Evolutionary conservation across 306 rosid genomes (phyloP).

Genomic region (Prunus mongolica): DNA sequence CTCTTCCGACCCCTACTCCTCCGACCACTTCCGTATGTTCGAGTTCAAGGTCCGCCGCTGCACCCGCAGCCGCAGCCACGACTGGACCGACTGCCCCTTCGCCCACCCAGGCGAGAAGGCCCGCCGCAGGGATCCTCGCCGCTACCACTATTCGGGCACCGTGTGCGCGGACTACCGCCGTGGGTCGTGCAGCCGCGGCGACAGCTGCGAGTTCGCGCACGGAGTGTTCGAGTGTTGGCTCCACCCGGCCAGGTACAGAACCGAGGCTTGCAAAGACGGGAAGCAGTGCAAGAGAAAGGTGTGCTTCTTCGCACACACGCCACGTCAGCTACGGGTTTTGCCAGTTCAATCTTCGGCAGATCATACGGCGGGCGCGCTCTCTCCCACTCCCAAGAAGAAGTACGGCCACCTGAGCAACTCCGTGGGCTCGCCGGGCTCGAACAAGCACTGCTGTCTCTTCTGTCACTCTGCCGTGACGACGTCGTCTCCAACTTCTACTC

Average conservation of each 20-base stretch:
- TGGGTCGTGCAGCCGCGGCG: conserved; percentile 64
- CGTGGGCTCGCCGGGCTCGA: neutral
- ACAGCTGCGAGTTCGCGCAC: conserved; percentile 74
- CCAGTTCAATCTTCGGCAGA: conserved; percentile 16
- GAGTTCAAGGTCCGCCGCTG: conserved; percentile 90
- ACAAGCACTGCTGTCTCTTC: conserved; percentile 38
- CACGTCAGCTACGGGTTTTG: conserved; percentile 63
- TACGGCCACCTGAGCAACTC: conserved; percentile 27
- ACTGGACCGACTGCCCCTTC: conserved; percentile 96
- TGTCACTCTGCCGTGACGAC: conserved; percentile 39
- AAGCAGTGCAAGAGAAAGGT: conserved; percentile 76
- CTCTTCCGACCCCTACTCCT: conserved; percentile 67
- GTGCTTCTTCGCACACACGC: conserved; percentile 87
- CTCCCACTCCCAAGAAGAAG: conserved; percentile 30
- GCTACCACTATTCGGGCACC: conserved; percentile 62
- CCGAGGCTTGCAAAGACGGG: conserved; percentile 95
- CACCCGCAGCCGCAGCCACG: conserved; percentile 88
- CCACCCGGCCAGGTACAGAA: conserved; percentile 86
- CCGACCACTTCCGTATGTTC: conserved; percentile 81
- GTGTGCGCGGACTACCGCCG: conserved; percentile 79
- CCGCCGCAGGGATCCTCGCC: conserved; percentile 73
- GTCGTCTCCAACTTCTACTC: conserved; percentile 76
- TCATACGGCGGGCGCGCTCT: neutral
- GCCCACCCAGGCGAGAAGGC: conserved; percentile 92
- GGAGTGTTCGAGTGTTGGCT: conserved; percentile 94